These are phyloP conservation scores for Diplogelasinospora grovesii DNA, from an alignment of 495 filamentous ascomycete species.

Conservation along the genomic window DNA sequence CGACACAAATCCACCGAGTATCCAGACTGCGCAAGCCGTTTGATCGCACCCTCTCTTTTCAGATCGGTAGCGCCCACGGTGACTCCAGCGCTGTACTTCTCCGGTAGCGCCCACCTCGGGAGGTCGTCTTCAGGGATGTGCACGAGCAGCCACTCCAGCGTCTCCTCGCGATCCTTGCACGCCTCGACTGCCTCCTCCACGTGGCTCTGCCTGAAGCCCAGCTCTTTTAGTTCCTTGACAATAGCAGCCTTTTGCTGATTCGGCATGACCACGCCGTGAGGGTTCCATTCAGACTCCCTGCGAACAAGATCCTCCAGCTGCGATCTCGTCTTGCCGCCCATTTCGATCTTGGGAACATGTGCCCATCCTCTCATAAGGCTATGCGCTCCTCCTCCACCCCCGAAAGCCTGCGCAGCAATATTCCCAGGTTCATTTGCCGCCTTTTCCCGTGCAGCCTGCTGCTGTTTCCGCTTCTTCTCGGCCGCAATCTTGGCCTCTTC, in stretches of 20 bases:
- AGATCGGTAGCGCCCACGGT: constrained; percentile 74
- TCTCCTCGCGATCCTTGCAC: constrained; percentile 90
- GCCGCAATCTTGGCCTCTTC: constrained; percentile 64
- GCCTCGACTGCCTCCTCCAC: constrained; percentile 79
- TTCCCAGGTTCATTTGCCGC: constrained; percentile 48
- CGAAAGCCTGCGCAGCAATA: constrained; percentile 23
- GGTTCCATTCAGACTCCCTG: constrained; percentile 79
- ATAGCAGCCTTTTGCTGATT: constrained; percentile 49
- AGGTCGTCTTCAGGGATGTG: constrained; percentile 96
- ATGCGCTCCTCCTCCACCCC: constrained; percentile 11
- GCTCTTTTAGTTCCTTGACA: constrained; percentile 61
- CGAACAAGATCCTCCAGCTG: constrained; percentile 74
- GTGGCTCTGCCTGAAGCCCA: constrained; percentile 84
- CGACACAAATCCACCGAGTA: constrained; percentile 80
- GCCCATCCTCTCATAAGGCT: constrained; percentile 68
- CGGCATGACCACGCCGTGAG: constrained; percentile 59
- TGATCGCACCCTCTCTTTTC: constrained; percentile 68
- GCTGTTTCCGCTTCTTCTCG: constrained; percentile 64
- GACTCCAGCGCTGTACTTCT: constrained; percentile 81
- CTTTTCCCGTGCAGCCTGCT: constrained; percentile 56
- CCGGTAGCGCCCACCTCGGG: constrained; percentile 81
- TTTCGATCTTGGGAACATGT: constrained; percentile 80
- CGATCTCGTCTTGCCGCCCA: constrained; percentile 69
- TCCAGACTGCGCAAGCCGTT: constrained; percentile 71
- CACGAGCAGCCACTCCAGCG: constrained; percentile 84